Evolutionary conservation across 1,284 basidiomycete genomes (phyloP).

Genomic region (Ganoderma lucidum): DNA sequence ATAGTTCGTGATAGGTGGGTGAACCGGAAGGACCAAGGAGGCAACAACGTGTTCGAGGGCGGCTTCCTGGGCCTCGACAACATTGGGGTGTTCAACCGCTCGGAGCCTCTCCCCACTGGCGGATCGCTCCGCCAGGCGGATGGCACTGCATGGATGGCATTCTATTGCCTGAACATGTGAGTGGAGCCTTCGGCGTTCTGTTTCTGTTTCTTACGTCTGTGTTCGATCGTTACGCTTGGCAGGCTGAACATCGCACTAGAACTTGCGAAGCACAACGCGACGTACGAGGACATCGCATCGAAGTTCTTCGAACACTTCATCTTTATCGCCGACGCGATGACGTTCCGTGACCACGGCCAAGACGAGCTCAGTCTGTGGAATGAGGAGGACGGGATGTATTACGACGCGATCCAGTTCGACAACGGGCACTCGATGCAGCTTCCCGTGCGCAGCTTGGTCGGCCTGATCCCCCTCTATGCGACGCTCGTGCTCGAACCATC

Average conservation of each 20-base stretch:
- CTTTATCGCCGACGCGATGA: conserved; percentile 98
- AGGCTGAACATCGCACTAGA: conserved; percentile 98
- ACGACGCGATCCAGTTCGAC: conserved; percentile 95
- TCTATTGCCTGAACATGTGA: conserved; percentile 95
- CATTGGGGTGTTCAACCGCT: conserved; percentile 98
- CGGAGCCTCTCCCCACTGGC: conserved; percentile 94
- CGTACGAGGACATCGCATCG: conserved; percentile 99
- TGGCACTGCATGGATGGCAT: conserved; percentile 99
- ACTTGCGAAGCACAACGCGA: conserved; percentile 95
- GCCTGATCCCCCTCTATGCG: conserved; percentile 95
- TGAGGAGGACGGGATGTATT: conserved; percentile 97
- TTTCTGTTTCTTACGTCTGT: not conserved
- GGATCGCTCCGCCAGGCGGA: conserved; percentile 94
- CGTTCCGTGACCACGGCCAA: conserved; percentile 63
- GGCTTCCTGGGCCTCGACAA: conserved; percentile 99
- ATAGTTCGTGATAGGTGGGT: conserved; percentile 78
- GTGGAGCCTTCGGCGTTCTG: not conserved
- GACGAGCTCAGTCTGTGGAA: conserved; percentile 91
- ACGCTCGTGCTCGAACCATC: conserved; percentile 93
- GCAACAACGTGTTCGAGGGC: conserved; percentile 97
- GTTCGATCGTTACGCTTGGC: not conserved
- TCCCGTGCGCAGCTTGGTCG: conserved; percentile 92
- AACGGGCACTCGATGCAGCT: conserved; percentile 87
- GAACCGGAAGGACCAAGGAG: conserved; percentile 95
- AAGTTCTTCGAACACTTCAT: conserved; percentile 99